phyloP scores from a whole-genome alignment of 1,139 yeast genomes.

The Hansenula lynferdii region DNA sequence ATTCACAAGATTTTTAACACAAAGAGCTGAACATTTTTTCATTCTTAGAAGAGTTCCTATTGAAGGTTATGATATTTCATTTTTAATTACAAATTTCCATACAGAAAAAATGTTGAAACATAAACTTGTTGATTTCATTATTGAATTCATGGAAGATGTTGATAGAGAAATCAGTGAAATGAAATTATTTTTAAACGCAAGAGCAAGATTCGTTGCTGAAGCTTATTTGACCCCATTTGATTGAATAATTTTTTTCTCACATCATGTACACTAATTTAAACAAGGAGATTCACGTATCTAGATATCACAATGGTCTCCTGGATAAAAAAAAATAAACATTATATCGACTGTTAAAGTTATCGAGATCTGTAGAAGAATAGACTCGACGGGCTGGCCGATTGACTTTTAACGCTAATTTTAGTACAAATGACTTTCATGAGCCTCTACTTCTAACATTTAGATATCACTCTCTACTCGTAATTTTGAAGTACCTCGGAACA shows the following conservation, averaged over 20 bases:
- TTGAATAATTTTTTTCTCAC: conserved; percentile 23
- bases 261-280: no score
- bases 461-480: no score
- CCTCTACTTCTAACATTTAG: no score
- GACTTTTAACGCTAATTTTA: no score
- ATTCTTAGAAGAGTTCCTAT: conserved; percentile 90
- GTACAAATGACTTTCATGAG: no score
- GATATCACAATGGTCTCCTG: no score
- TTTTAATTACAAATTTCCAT: conserved; percentile 88
- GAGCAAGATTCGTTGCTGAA: conserved; percentile 98
- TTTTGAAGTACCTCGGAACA: no score
- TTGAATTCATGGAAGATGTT: conserved; percentile 98
- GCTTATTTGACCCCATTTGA: conserved; percentile 80
- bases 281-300: no score
- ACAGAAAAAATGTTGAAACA: conserved; percentile 95
- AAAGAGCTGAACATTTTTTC: conserved; percentile 92
- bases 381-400: no score
- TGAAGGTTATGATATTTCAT: conserved; percentile 88
- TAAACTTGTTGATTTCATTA: conserved; percentile 91
- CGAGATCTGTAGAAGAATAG: no score
- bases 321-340: no score
- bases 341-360: no score
- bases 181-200: conserved; percentile 93
- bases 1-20: conserved; percentile 88
- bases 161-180: conserved; percentile 98